Evolutionary conservation across 768 basidiomycete species (phyloP).

Genomic region (Kwoniella bestiolae): DNA sequence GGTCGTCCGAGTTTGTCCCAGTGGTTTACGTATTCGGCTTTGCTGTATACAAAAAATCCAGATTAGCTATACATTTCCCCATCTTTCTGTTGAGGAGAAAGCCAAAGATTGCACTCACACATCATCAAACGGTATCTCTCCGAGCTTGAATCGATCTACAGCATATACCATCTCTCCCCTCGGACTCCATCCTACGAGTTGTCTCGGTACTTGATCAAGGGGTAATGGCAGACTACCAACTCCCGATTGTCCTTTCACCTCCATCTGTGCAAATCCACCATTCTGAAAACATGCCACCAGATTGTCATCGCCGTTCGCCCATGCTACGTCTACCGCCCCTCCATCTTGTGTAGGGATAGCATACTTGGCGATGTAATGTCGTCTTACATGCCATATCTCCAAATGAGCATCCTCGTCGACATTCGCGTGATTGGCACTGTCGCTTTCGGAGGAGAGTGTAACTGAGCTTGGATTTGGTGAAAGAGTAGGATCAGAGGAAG

Average conservation of each 20-base stretch:
- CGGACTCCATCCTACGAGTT: constrained; percentile 49
- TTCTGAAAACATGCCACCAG: constrained; percentile 50
- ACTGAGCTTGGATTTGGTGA: constrained; percentile 4
- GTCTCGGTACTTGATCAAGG: constrained; percentile 48
- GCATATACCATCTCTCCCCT: constrained; percentile 49
- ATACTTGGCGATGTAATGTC: constrained; percentile 54
- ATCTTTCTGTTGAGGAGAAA: too few species aligned
- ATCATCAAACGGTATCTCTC: constrained; percentile 57
- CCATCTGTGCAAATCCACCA: constrained; percentile 49
- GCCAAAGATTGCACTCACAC: constrained; percentile 36
- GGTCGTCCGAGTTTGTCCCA: constrained; percentile 47
- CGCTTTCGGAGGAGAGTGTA: not conserved
- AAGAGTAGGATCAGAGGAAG: constrained; percentile 6
- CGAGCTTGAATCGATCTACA: constrained; percentile 48
- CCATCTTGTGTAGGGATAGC: constrained; percentile 40
- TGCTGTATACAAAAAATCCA: constrained; percentile 27
- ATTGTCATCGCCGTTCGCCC: constrained; percentile 37
- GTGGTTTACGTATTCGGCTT: constrained; percentile 46
- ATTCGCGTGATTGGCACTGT: not conserved
- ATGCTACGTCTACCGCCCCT: constrained; percentile 43
- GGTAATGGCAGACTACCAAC: constrained; percentile 33
- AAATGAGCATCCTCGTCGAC: constrained; percentile 48
- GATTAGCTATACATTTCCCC: not conserved
- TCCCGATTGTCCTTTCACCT: constrained; percentile 22
- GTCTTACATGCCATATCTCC: constrained; percentile 56